Evolutionary conservation across 2,329 filamentous ascomycete genomes (phyloP).

Genomic region (Pseudogymnoascus sp.): DNA sequence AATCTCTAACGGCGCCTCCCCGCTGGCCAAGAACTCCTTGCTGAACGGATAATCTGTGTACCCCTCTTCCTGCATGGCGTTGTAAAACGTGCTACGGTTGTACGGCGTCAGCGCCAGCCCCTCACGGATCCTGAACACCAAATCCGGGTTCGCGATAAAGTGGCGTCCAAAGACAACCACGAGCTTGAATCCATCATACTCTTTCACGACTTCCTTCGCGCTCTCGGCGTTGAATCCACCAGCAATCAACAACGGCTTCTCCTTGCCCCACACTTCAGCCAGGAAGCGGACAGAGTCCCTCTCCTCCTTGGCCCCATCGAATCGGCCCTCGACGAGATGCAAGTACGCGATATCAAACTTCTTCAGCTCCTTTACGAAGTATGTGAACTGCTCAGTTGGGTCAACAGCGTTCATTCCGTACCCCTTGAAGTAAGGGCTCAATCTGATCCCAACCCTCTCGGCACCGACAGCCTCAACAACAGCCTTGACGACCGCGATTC

Average conservation of each 20-base stretch:
- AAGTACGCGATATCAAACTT: constrained; percentile 41
- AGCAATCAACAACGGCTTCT: constrained; percentile 42
- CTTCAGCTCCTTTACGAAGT: constrained; percentile 37
- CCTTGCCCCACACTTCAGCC: constrained; percentile 37
- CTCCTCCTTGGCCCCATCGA: constrained; percentile 35
- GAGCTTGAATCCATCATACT: constrained; percentile 28
- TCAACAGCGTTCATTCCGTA: constrained; percentile 41
- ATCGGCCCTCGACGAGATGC: constrained; percentile 47
- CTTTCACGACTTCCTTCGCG: constrained; percentile 31
- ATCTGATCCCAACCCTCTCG: constrained; percentile 46
- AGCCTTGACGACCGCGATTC: constrained; percentile 46
- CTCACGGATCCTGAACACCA: constrained; percentile 32
- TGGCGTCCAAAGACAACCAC: constrained; percentile 37
- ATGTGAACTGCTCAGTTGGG: constrained; percentile 38
- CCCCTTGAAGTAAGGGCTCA: constrained; percentile 57
- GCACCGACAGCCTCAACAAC: constrained; percentile 43
- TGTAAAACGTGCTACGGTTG: constrained; percentile 34
- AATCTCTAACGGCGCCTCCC: not conserved
- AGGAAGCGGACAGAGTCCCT: constrained; percentile 30
- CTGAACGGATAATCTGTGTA: constrained; percentile 32
- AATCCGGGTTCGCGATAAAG: constrained; percentile 41
- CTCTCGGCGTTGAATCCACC: constrained; percentile 38
- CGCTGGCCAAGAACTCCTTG: constrained; percentile 22
- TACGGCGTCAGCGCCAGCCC: constrained; percentile 33
- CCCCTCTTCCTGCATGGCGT: constrained; percentile 25